Evolutionary conservation across 2,329 filamentous ascomycete species (phyloP).

Genomic region (Hypoxylon sp.): DNA sequence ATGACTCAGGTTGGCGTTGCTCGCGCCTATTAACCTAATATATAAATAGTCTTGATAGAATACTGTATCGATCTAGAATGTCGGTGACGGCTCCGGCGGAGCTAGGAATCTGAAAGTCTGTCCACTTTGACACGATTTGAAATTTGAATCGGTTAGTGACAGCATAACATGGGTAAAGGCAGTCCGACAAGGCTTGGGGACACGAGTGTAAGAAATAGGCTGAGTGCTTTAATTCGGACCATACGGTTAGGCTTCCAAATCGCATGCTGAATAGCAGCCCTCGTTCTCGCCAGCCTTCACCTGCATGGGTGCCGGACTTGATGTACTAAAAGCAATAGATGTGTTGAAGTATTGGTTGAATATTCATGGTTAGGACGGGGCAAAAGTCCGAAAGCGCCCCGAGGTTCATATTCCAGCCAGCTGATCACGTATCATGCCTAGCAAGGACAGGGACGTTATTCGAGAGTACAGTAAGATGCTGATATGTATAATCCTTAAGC

Average conservation of each 20-base stretch:
- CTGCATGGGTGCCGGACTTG: conserved; percentile 27
- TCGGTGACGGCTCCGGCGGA: conserved; percentile 33
- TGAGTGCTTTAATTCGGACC: conserved; percentile 38
- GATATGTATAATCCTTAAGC: conserved; percentile 17
- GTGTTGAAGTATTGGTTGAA: conserved; percentile 39
- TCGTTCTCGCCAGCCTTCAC: conserved; percentile 33
- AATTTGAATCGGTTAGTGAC: conserved; percentile 12
- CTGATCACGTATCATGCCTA: conserved; percentile 26
- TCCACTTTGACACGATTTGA: conserved; percentile 26
- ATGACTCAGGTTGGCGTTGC: conserved; percentile 43
- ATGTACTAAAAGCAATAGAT: conserved; percentile 34
- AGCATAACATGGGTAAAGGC: conserved; percentile 24
- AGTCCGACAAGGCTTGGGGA: conserved; percentile 7
- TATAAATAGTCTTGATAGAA: conserved; percentile 29
- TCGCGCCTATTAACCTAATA: conserved; percentile 37
- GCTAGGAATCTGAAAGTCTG: conserved; percentile 18
- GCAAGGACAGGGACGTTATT: conserved; percentile 14
- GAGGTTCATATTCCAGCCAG: conserved; percentile 23
- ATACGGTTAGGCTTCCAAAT: conserved; percentile 34
- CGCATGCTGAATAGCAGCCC: conserved; percentile 32
- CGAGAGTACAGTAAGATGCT: conserved; percentile 35
- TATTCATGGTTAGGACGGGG: conserved; percentile 29
- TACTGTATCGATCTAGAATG: conserved; percentile 32
- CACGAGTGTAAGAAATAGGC: conserved; percentile 34
- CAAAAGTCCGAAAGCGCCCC: conserved; percentile 31